phyloP scores from a whole-genome alignment of 345 rosid species.

The Lepidium sativum region DNA sequence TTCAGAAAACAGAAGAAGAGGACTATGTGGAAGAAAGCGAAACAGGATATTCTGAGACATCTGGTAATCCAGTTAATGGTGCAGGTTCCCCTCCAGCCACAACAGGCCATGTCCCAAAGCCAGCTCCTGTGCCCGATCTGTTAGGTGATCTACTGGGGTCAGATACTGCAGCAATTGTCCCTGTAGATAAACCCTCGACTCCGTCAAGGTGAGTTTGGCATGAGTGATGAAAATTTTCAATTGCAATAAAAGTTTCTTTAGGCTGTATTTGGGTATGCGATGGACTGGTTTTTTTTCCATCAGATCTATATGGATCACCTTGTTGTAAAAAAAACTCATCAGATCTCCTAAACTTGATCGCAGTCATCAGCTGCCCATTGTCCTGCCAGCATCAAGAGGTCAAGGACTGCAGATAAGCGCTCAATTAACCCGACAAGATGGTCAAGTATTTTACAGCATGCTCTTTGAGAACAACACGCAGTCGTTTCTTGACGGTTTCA shows the following conservation, averaged over 20 bases:
- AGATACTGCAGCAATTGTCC: slow-evolving; percentile 62
- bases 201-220: slow-evolving; percentile 50
- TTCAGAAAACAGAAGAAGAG: too few species aligned
- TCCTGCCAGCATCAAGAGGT: slow-evolving; percentile 46
- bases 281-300: too few species aligned
- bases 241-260: background rate
- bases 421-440: slow-evolving; percentile 62
- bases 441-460: slow-evolving; percentile 68
- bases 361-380: slow-evolving; percentile 66
- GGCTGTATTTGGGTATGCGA: background rate
- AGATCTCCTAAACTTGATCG: slow-evolving; percentile 18
- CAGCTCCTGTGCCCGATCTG: slow-evolving; percentile 68
- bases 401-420: slow-evolving; percentile 95
- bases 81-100: slow-evolving; percentile 49
- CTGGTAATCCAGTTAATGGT: slow-evolving; percentile 45
- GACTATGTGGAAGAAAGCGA: slow-evolving; percentile 72
- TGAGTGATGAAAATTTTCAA: background rate
- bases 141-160: slow-evolving; percentile 78
- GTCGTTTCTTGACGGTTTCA: slow-evolving; percentile 80
- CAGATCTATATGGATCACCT: too few species aligned
- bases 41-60: slow-evolving; percentile 52
- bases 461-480: slow-evolving; percentile 78
- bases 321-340: background rate
- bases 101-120: slow-evolving; percentile 38
- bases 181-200: slow-evolving; percentile 56